Base-by-base conservation (phyloP, 2,329 filamentous ascomycete genomes). In the Monilinia aucupariae region DNA sequence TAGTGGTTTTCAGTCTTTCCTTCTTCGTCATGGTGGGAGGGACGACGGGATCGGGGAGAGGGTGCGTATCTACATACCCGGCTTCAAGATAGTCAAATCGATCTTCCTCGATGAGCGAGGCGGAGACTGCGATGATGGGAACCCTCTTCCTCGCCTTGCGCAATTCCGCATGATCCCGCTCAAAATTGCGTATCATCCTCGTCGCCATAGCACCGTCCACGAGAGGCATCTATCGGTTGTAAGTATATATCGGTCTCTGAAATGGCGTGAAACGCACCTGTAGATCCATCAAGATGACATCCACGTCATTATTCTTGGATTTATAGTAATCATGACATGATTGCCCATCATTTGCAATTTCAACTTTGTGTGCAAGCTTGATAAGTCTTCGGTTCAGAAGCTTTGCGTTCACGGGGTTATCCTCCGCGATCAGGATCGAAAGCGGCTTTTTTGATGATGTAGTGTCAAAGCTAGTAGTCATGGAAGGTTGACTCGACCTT, bases 201-300 rank as follows among this genome's bases (percentile, higher is more conserved):
- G 91, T 90, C 15, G 91, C 91, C 4, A 82, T 85, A 30, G 92
- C 80, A 13, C 92, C 92, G 71, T 96, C 91, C 3, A 96, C 89
- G 34, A 96, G 94, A 25, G 92, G 91, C 92, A 96, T 96, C 91
- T 96, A 22, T 12, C 15, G 6, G 48, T 20, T 52, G 61, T 59
- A 10, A 58, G 20, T 10, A 47, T 10, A 8, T 3, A 25, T 34
- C 2, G 2, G 7, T 6, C 27, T 25, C 25, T 37, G 32, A 30
- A 32, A 12, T 17, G 20, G 20, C 7, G 10, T 22, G 27, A 10
- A 4, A 75, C 84, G 75, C 73, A 91, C 91, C 81, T 96, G 91
- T 82, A 96, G 91, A 72, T 96, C 92, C 92, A 96, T 96, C 66
- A 96, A 79, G 52, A 96, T 80, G 4, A 91, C 86, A 73, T 96